A percentile compares a stretch with the other conserved stretches of the same genome.
Conservation (phyloP, 2,329 filamentous ascomycete species). For the Diaporthe eres region DNA sequence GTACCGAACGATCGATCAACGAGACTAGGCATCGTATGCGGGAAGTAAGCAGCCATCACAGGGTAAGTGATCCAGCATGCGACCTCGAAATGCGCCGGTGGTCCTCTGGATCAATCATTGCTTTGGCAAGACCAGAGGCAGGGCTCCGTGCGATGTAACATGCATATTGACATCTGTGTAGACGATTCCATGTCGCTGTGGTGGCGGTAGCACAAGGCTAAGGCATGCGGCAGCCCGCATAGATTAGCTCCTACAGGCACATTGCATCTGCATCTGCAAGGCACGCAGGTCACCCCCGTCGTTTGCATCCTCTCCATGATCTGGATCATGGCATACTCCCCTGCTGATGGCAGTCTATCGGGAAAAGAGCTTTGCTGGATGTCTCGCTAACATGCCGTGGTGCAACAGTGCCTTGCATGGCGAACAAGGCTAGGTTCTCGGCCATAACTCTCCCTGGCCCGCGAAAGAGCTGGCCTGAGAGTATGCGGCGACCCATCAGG, state of each 20-base stretch:
- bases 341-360: constrained; percentile 12
- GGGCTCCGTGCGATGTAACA: constrained; percentile 31
- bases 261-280: constrained; percentile 33
- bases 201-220: constrained; percentile 9
- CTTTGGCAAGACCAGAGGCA: constrained; percentile 14
- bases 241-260: constrained; percentile 30
- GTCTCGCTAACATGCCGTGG: constrained; percentile 15
- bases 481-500: not conserved
- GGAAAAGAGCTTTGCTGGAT: not conserved
- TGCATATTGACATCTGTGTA: constrained; percentile 29
- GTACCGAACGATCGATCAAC: not conserved
- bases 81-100: not conserved
- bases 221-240: constrained; percentile 15
- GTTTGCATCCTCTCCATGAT: not conserved
- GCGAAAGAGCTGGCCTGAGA: not conserved
- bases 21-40: not conserved
- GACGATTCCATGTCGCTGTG: not conserved
- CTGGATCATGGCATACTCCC: not conserved
- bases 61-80: not conserved
- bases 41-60: constrained; percentile 11
- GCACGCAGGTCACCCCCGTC: constrained; percentile 5
- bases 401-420: not conserved
- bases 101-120: constrained; percentile 26
- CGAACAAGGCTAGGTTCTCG: not conserved
- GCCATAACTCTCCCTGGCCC: not conserved